Evolutionary conservation across 495 filamentous ascomycete genomes (phyloP), one percentile per base, ranked within the genome.

Genomic region (Pyrenopolyporus hunteri): DNA sequence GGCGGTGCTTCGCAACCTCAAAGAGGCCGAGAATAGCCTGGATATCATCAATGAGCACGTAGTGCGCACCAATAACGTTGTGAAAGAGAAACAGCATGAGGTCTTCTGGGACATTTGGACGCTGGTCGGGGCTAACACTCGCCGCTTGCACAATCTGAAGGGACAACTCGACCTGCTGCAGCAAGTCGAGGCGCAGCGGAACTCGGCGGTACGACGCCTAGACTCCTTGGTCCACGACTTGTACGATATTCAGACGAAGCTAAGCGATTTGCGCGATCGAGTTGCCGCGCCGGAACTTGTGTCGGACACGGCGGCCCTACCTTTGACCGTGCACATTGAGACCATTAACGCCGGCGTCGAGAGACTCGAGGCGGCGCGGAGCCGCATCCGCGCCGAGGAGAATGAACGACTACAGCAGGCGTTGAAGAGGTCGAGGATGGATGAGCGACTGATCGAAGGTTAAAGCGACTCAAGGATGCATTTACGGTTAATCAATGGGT

Each of bases 91-190:
- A 32, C 79, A 78, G 17, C 77, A 84, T 22, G 85, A 91, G 51
- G 78, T 89, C 7, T 76, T 89, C 25, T 80, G 78, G 49, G 72
- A 82, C 16, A 72, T 92, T 6, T 92, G 89, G 88, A 87, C 86
- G 3, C 79, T 85, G 55, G 75, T 92, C 16, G 89, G 89, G 26
- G 86, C 79, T 32, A 90, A 91, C 64, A 70, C 73, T 20, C 64
- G 69, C 14, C 77, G 76, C 17, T 68, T 85, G 2, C 73, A 76
- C n/a, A 85, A 83, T 56, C 81, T 85, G 49, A 76, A 83, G 23
- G 66, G 70, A 19, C 85, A 89, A 63, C 69, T 89, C 8, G 59
- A 67, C 13, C 77, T 91, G 2, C 74, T 92, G 5, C 47, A 67
- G 3, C 74, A 87, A 58, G 83, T 92, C 19, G 75, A 78, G 4